Evolutionary conservation across 352 stramenopile species (phyloP).

Genomic region (Phytopythium aichiense): DNA sequence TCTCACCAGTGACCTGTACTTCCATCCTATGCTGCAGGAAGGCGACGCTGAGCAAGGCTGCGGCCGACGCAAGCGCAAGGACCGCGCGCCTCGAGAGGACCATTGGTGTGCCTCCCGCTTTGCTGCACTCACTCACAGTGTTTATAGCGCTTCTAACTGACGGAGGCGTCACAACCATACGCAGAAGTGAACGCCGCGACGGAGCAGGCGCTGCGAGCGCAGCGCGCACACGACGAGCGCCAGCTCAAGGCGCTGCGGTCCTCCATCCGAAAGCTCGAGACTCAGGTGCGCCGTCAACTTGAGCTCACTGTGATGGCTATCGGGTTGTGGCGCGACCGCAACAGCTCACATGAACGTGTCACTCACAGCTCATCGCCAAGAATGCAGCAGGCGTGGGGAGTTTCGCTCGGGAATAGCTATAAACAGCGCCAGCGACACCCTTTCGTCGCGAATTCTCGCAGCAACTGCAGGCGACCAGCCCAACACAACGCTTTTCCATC

Average conservation of each 20-base stretch:
- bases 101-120: not conserved
- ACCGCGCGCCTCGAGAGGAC: not conserved
- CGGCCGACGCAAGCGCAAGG: not conserved
- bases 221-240: conserved; percentile 15
- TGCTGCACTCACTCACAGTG: not conserved
- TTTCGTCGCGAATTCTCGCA: not conserved
- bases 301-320: conserved; percentile 13
- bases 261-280: conserved; percentile 17
- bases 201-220: not conserved
- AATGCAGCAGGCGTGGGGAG: not conserved
- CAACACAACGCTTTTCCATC: not conserved
- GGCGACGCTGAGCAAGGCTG: not conserved
- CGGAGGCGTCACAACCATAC: not conserved
- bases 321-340: not conserved
- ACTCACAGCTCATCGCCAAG: not conserved
- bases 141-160: not conserved
- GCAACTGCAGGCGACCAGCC: not conserved
- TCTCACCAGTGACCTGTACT: not conserved
- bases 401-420: not conserved
- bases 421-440: conserved; percentile 1
- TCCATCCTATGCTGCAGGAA: not conserved
- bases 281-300: not conserved
- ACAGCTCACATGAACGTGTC: not conserved
- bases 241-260: conserved; percentile 23
- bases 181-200: not conserved